Percentiles rank a stretch among this genome's conserved stretches.
phyloP scores from a whole-genome alignment of 768 basidiomycete species.

The Panaeolus cyanescens region DNA sequence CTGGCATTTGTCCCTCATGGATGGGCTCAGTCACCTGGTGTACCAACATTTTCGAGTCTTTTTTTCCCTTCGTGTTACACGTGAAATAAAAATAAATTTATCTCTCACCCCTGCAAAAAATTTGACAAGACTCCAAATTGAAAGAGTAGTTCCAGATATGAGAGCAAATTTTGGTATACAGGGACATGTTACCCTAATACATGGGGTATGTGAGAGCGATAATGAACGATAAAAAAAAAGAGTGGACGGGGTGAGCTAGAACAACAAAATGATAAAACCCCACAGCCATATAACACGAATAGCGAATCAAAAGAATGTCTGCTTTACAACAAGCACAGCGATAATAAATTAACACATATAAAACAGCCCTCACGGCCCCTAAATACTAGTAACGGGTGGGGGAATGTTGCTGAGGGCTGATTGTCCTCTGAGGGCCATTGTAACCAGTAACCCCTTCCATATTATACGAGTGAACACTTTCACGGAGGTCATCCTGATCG shows the following conservation, averaged over 20 bases:
- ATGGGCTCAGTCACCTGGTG: conserved; percentile 67
- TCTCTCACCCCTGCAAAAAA: too few relatives aligned
- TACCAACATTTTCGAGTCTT: conserved; percentile 33
- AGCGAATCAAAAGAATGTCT: background rate
- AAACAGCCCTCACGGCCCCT: background rate
- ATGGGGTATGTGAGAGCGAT: background rate
- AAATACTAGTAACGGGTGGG: background rate
- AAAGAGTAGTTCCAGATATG: background rate
- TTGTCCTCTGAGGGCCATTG: background rate
- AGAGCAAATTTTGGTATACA: background rate
- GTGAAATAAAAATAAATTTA: background rate
- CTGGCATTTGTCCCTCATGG: conserved; percentile 37
- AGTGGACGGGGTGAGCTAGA: background rate
- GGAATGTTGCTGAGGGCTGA: background rate
- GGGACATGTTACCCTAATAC: background rate
- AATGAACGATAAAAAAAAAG: background rate
- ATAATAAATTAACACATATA: background rate
- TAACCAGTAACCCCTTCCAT: background rate
- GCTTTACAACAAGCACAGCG: background rate
- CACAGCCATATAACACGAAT: background rate
- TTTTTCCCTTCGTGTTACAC: background rate
- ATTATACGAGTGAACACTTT: background rate
- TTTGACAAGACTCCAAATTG: too few relatives aligned
- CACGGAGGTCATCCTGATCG: background rate
- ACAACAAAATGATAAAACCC: background rate